Evolutionary conservation across 495 filamentous ascomycete species (phyloP), one percentile per base, ranked within the genome.

Genomic region (Aspergillus bridgeri): DNA sequence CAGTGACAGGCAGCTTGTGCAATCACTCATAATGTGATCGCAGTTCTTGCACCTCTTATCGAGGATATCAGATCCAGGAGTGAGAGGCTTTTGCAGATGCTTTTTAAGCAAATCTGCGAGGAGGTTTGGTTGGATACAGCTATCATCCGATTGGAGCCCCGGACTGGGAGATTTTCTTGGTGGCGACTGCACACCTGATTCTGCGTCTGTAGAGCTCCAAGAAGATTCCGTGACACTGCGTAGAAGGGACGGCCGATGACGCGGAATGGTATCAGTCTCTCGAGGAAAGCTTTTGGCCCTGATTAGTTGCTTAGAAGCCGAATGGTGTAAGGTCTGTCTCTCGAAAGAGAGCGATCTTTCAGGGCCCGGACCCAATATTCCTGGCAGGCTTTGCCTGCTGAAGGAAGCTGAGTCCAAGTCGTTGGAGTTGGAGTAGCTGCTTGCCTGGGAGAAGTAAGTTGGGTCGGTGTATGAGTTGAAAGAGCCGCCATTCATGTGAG

Each of bases 21-120:
- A 61, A 18, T 23, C 21, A 23, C 29, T 23, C n/a, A 57, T 18
- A 15, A 6, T 4, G 51, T 61, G 59, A 3, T 44, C 44, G 21
- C 59, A 61, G 1, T 0, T 9, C 24, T 46, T 42, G 45, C 59
- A 57, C 13, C 24, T 5, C 21, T 45, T 53, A 19, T n/a, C 33
- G 19, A 5, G 2, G 4, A 19, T 19, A 17, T 42, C 24, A 1
- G 20, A 21, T 6, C 21, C 42, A 42, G 23, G 43, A 20, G 23
- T 0, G 6, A 22, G 11, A 8, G 9, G 6, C 9, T 33, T 38
- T 8, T 25, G 19, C 1, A 21, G 18, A 6, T 19, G 2, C 15
- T 20, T 49, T 13, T 42, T 18, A 2, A 42, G 3, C 33, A 52
- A 19, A 8, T 4, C 7, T 22, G 15, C 17, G 9, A 38, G 33